Base-by-base conservation (phyloP, 179 eudicot species). In the Beta lomatogona region DNA sequence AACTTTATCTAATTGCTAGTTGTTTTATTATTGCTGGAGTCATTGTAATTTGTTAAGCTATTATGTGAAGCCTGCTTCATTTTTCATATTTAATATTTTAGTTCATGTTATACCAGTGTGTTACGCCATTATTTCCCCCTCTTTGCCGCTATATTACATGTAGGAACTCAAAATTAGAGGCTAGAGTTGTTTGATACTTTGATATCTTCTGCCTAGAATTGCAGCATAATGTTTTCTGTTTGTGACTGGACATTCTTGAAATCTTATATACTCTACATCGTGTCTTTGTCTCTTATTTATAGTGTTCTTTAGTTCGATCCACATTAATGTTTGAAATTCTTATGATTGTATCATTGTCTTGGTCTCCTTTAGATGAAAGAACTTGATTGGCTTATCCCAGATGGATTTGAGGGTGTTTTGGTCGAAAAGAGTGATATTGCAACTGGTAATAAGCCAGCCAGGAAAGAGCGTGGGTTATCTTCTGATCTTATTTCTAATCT, bases 311-410 rank as follows among this genome's bases (percentile, higher is more conserved):
- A 6, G 67, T 36, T 31, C n/a, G n/a, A 31, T 9, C 36, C n/a
- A 12, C 15, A 70, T n/a, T 48, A 7, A 48, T 41, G 25, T 64
- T 53, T 65, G 12, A 31, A 53, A 55, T 2, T 81, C 41, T 68
- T 5, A 22, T 19, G 58, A 16, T 68, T n/a, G 31, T 63, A 5
- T 57, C 48, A 46, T 45, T 61, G 54, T 79, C 44, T 48, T 59
- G 50, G 73, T 46, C 41, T 61, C 52, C 45, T 79, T 73, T 85
- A 97, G 99, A 82, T 89, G 86, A 92, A 92, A 86, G 86, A 89
- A 84, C 92, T 97, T 87, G 97, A 94, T 82, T 89, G 63, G n/a
- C 31, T 28, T 28, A 0, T 28, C 31, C 31, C 31, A 28, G 31
- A 28, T 28, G 31, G 31, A 28, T 28, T 28, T 28, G 31, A 28